phyloP scores from a whole-genome alignment of 768 basidiomycete genomes.

The Phanerodontia chrysosporium region DNA sequence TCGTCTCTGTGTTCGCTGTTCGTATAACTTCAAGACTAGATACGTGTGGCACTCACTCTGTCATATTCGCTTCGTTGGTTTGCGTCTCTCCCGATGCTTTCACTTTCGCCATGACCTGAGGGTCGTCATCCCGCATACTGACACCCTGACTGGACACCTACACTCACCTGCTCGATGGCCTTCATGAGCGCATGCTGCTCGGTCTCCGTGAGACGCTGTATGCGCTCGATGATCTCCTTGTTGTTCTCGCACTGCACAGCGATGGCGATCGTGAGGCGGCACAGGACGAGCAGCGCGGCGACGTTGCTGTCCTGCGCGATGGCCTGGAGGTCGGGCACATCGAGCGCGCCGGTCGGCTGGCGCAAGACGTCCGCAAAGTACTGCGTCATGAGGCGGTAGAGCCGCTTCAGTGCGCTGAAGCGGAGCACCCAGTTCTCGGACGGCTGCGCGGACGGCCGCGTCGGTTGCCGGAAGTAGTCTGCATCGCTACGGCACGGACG shows the following conservation, averaged over 20 bases:
- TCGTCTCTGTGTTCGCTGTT: conserved; percentile 56
- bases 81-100: conserved; percentile 45
- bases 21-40: not conserved
- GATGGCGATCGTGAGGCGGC: conserved; percentile 78
- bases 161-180: conserved; percentile 83
- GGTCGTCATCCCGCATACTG: conserved; percentile 1
- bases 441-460: conserved; percentile 53
- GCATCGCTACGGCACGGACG: conserved; percentile 50
- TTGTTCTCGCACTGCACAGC: conserved; percentile 88
- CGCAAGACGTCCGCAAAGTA: conserved; percentile 83
- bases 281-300: conserved; percentile 65
- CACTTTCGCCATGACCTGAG: conserved; percentile 75
- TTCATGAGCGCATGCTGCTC: conserved; percentile 91
- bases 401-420: conserved; percentile 76
- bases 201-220: conserved; percentile 75
- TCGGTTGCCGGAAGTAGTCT: conserved; percentile 68
- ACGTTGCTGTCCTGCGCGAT: conserved; percentile 75
- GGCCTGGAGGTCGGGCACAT: conserved; percentile 84
- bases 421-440: conserved; percentile 90
- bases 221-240: conserved; percentile 83
- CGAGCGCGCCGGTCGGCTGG: conserved; percentile 70
- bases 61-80: conserved; percentile 61
- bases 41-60: conserved; percentile 50
- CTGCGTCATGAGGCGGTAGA: conserved; percentile 85
- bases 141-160: not conserved